Evolutionary conservation across 495 filamentous ascomycete species (phyloP).

Genomic region (Aspergillus olivimuriae): DNA sequence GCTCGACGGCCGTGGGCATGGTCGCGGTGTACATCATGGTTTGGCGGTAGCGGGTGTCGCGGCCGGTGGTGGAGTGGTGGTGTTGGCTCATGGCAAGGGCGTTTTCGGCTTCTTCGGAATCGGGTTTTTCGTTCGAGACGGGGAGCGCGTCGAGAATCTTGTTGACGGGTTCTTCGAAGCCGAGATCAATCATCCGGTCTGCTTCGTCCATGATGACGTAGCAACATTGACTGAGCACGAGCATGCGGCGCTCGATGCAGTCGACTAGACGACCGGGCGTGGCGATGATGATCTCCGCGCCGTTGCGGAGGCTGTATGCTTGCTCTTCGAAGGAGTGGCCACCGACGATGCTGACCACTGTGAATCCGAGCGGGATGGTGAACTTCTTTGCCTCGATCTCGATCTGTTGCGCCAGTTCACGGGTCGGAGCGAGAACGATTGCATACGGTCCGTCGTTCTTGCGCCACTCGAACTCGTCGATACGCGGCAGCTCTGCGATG

Average conservation of each 20-base stretch:
- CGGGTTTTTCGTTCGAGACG: slow-evolving; percentile 91
- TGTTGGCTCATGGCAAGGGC: slow-evolving; percentile 76
- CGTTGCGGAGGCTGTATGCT: slow-evolving; percentile 85
- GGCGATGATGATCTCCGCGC: slow-evolving; percentile 97
- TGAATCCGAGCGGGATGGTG: slow-evolving; percentile 85
- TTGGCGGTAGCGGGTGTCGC: slow-evolving; percentile 86
- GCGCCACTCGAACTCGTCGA: slow-evolving; percentile 68
- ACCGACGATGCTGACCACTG: slow-evolving; percentile 93
- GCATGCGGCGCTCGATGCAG: slow-evolving; percentile 86
- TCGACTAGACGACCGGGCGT: slow-evolving; percentile 96
- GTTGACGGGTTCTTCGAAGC: slow-evolving; percentile 96
- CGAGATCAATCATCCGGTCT: slow-evolving; percentile 98
- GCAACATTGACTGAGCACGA: slow-evolving; percentile 92
- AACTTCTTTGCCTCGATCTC: slow-evolving; percentile 94
- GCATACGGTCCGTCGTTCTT: slow-evolving; percentile 97
- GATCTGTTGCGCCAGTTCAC: slow-evolving; percentile 97
- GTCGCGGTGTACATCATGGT: slow-evolving; percentile 99
- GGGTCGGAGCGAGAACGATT: slow-evolving; percentile 93
- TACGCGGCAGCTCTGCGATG: slow-evolving; percentile 81
- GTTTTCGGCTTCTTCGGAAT: slow-evolving; percentile 90
- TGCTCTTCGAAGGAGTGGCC: slow-evolving; percentile 95
- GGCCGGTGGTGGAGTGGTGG: slow-evolving; percentile 41
- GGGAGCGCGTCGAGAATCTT: slow-evolving; percentile 98
- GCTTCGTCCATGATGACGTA: slow-evolving; percentile 99
- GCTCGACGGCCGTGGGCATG: slow-evolving; percentile 90